Base-by-base conservation (phyloP, 2,329 filamentous ascomycete genomes). In the Botrytis deweyae region DNA sequence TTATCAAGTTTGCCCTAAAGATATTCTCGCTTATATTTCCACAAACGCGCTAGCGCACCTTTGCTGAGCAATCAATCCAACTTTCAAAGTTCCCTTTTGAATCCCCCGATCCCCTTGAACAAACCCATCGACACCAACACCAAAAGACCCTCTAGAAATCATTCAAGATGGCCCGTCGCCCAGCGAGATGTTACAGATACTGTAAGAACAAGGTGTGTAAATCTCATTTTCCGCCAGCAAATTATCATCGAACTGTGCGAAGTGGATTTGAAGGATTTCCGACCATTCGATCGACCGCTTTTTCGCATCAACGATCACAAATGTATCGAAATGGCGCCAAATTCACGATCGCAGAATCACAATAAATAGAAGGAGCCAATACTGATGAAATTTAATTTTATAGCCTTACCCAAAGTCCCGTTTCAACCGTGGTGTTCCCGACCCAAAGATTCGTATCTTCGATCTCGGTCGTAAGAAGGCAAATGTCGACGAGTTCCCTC, bases 141-240 rank as follows among this genome's bases (percentile, higher is more conserved):
- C 84, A 85, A 84, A 84, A 83, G 83, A 84, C 80, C 80, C 82
- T 80, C 81, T 82, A 78, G 83, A 87, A 89, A 87, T 88, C 88
- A 87, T 90, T 91, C 92, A 95, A 92, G 89, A 99, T 99, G 96
- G 96, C 96, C 85, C 94, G 96, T 88, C 94, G 96, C 93, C 96
- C 96, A 85, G 96, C 96, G 84, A 93, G 96, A 90, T 99, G 96
- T 90, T 99, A 97, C 91, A 92, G 96, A 85, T 99, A 99, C 93
- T 99, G 96, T 95, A 99, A 99, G 94, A 99, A 98, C 92, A 98
- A 98, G 94, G 94, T 97, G 85, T 87, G 92, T 86, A 71, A 61
- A 66, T 72, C 52, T 69, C 33, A 33, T 36, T 66, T 62, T 44
- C 20, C 61, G 62, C n/a, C 46, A 52, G 55, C 64, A 67, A 73